A percentile compares a stretch with the other conserved stretches of the same genome.
Conservation (phyloP, 495 filamentous ascomycete genomes). For the Xylaria bambusicola region DNA sequence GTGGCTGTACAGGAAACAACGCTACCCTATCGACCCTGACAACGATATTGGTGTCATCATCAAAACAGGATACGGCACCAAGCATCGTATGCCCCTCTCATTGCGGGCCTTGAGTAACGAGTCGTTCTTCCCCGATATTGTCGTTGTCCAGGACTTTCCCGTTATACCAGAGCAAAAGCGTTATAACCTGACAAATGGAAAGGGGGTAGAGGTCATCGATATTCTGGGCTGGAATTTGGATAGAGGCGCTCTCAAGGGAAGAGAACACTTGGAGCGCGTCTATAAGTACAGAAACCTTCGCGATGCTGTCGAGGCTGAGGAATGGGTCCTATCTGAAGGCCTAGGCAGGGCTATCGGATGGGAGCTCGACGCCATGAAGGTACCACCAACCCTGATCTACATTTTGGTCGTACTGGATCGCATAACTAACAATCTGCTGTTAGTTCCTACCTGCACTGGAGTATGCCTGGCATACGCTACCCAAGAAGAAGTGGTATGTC, state of each 20-base stretch:
- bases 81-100: conserved; percentile 35
- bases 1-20: conserved; percentile 30
- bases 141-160: conserved; percentile 47
- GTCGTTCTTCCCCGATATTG: conserved; percentile 32
- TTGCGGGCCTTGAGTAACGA: conserved; percentile 39
- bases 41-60: conserved; percentile 44
- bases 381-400: conserved; percentile 13
- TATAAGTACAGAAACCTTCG: conserved; percentile 40
- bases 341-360: conserved; percentile 43
- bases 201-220: conserved; percentile 36
- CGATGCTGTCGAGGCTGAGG: conserved; percentile 37
- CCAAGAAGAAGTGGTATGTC: conserved; percentile 52
- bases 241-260: conserved; percentile 27
- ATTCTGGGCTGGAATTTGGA: conserved; percentile 38
- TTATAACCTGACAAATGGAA: conserved; percentile 28
- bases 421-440: conserved; percentile 10
- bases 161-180: conserved; percentile 23
- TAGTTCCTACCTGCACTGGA: conserved; percentile 49
- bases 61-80: conserved; percentile 51
- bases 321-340: conserved; percentile 36
- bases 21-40: conserved; percentile 34
- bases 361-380: conserved; percentile 54
- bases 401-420: not conserved
- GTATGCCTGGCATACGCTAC: conserved; percentile 41
- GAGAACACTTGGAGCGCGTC: conserved; percentile 28